Base-by-base conservation (phyloP, 169 alveolate genomes). In the Plasmodium relictum region DNA sequence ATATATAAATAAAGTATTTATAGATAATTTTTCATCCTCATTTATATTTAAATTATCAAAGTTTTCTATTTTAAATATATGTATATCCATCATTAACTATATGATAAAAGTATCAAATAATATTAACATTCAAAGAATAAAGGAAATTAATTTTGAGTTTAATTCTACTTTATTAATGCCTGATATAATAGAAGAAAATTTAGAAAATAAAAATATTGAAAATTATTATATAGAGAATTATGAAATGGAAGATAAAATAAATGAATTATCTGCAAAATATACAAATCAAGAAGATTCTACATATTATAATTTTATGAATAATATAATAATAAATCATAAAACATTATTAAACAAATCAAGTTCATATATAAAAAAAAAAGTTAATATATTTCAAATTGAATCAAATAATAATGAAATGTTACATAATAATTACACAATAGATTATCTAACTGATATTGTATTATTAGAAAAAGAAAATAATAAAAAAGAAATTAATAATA, bases 321-420 rank as follows among this genome's bases (percentile, higher is more conserved):
- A 83, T 54, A 83, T 83, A 14, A 83, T 83, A 37, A 68, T 83
- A 18, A 83, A 54, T 48, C 91, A 83, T 48, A 83, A 41, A 37
- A 83, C 63, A 6, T 54, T 83, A 31, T 20, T 68, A 16, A 66
- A 26, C 31, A 56, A 68, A 4, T 44, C 48, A 16, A 66, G 68
- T 12, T 4, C 41, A 6, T 68, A 52, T 2, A 41, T 45, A 22
- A 44, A 63, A 6, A 83, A 83, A 45, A 68, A 54, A 56, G 50
- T 83, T 1, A 83, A 83, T 48, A 56, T 83, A 20, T 83, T 83
- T 16, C 91, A 68, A 26, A 41, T 83, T 37, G 50, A 26, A 0
- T 10, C 50, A 2, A 70, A 54, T 22, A 9, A 44, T 54, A 42
- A 62, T 16, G 42, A 62, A 5, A 10, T 16, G 20, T 6, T 72